Evolutionary conservation across 805 yeast genomes (phyloP), one percentile per base, ranked within the genome.

Genomic region (Kazachstania bromeliacearum): DNA sequence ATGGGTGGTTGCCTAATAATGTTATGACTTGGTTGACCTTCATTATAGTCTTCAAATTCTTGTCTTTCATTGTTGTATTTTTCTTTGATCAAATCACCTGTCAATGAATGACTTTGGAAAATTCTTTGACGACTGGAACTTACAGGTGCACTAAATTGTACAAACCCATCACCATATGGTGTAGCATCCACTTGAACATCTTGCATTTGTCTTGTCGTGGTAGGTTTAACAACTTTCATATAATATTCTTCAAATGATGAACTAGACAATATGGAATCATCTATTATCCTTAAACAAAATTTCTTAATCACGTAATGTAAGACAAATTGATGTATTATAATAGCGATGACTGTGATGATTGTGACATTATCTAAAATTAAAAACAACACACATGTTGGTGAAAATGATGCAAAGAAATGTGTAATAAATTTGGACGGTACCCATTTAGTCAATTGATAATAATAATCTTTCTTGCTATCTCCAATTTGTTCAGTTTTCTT

Each of bases 391-490:
- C 67, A 70, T 7, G 75, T 50, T 0, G 94, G 92, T 6, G 84
- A 76, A 43, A 75, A 76, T 1, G 72, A 55, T 2, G 73, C 62
- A 20, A 72, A 65, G 2, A 80, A 45, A 33, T 63, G 58, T 5
- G 79, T 60, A 22, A 67, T 67, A 51, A 79, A 77, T 43, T 64
- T 64, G 0, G 79, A 68, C 0, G 89, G 89, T 29, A 66, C 63
- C 94, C 94, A 82, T 34, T 79, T 70, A 14, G 59, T 60, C 28
- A 82, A 53, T 39, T 73, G 70, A 74, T 80, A 79, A 23, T 68
- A 67, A 15, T 60, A 60, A 20, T 62, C 60, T 21, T 62, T 48
- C 16, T 41, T 43, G 2, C 28, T 33, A 23, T 29, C 28, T 7
- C 28, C 2, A 43, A 8, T 32, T 20, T 41, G 48, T 5, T 40